Evolutionary conservation across 169 alveolate genomes (phyloP), one percentile per base, ranked within the genome.

Genomic region (Toxoplasma gondii): DNA sequence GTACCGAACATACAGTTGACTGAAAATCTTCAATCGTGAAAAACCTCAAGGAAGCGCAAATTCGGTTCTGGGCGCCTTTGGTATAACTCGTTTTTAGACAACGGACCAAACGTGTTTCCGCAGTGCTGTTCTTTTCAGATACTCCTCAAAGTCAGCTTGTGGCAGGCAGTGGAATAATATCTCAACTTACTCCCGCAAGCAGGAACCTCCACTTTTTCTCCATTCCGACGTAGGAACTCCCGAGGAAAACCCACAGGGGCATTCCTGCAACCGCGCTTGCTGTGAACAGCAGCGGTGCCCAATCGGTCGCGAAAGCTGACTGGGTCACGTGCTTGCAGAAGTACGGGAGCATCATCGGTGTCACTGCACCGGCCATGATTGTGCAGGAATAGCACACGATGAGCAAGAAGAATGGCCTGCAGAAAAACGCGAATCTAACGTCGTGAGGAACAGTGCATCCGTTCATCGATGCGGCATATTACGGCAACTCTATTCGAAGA

Each of bases 221-320:
- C 83, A 88, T 36, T 4, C 82, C 64, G 41, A 88, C 82, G 58
- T 58, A 88, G 41, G 86, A 58, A 82, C 93, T 88, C 17, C 93
- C 93, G 84, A 88, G n/a, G 84, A 80, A 67, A 36, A 91, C 91
- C 94, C 94, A 91, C 0, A 91, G 9, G 44, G 91, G 91, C 88
- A 82, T 80, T 10, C 88, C 88, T 10, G 43, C 91, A 24, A 91
- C 88, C 1, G 94, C 91, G 70, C 91, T 80, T n/a, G 91, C 91
- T n/a, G 94, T 80, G 58, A 91, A 91, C 24, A 91, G 88, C 19
- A 91, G 94, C 19, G 94, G 91, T 22, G 91, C 91, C 94, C 94
- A 91, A 74, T 91, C 91, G 1, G 94, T 82, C 31, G 91, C 88
- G 58, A 91, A 91, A 9, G 64, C 29, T 22, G 94, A 91, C 94